These are phyloP conservation scores for Ceratobasidium papillatum DNA, from an alignment of 1,284 basidiomycete genomes.

Conservation along the genomic window DNA sequence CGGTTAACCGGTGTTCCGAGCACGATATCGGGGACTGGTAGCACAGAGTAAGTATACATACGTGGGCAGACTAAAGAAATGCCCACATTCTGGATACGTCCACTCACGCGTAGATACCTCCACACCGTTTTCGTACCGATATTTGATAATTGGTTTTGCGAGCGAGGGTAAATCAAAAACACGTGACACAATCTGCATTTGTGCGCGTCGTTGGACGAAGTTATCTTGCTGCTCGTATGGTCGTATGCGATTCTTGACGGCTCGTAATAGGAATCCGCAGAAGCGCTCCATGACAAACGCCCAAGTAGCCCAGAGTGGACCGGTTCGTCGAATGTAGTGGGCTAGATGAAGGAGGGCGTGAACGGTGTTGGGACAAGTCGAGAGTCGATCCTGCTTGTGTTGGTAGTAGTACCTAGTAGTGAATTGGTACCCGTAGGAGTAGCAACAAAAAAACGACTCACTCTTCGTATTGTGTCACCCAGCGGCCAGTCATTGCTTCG, in stretches of 20 bases:
- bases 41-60: neutral
- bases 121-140: neutral
- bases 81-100: slow-evolving; percentile 18
- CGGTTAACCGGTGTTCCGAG: neutral
- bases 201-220: slow-evolving; percentile 12
- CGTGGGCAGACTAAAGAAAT: neutral
- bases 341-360: slow-evolving; percentile 17
- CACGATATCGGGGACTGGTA: neutral
- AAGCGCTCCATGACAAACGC: too few relatives aligned
- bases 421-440: neutral
- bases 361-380: slow-evolving; percentile 5
- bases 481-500: slow-evolving; percentile 11
- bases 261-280: neutral
- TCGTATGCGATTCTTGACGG: slow-evolving; percentile 12
- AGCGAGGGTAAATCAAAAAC: slow-evolving; percentile 5
- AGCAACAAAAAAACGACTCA: slow-evolving; percentile 5
- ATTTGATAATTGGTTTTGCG: neutral
- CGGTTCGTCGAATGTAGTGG: neutral
- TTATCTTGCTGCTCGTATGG: slow-evolving; percentile 26
- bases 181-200: slow-evolving; percentile 12
- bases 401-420: slow-evolving; percentile 16
- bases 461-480: slow-evolving; percentile 40
- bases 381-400: neutral
- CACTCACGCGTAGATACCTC: neutral
- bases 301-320: slow-evolving; percentile 12